Conservation (phyloP, 106 monocot genomes). For the Acorus calamus region DNA sequence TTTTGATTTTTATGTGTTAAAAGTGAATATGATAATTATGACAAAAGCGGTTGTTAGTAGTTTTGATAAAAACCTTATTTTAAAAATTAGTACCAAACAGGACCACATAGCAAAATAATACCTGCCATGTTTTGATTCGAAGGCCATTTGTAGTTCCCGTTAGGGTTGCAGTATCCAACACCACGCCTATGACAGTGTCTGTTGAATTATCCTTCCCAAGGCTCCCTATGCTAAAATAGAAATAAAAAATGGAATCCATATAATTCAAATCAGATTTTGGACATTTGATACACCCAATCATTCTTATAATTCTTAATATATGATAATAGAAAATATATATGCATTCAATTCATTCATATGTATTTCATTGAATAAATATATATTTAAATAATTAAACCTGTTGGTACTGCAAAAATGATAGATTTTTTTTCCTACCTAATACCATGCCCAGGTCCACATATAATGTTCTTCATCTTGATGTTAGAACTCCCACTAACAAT, state of each 20-base stretch:
- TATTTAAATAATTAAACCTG: no score
- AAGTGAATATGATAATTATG: no score
- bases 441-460: constrained; percentile 96
- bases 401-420: not conserved
- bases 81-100: no score
- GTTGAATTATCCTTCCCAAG: constrained; percentile 63
- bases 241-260: no score
- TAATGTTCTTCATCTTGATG: constrained; percentile 89
- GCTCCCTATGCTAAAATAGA: constrained; percentile 79
- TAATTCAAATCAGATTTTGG: no score
- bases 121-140: constrained; percentile 99
- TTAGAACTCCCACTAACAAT: constrained; percentile 76
- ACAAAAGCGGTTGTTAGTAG: no score
- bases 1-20: no score
- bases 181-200: constrained; percentile 48
- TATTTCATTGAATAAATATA: not conserved
- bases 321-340: no score
- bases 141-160: constrained; percentile 69
- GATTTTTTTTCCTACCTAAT: constrained; percentile 53
- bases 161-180: constrained; percentile 51
- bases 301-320: no score
- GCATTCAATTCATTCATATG: no score
- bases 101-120: not conserved
- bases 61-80: no score
- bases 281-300: no score